A percentile compares a stretch with the other conserved stretches of the same genome.
Evolutionary conservation across 1,284 basidiomycete species (phyloP).

Genomic region (Cyathus olla): DNA sequence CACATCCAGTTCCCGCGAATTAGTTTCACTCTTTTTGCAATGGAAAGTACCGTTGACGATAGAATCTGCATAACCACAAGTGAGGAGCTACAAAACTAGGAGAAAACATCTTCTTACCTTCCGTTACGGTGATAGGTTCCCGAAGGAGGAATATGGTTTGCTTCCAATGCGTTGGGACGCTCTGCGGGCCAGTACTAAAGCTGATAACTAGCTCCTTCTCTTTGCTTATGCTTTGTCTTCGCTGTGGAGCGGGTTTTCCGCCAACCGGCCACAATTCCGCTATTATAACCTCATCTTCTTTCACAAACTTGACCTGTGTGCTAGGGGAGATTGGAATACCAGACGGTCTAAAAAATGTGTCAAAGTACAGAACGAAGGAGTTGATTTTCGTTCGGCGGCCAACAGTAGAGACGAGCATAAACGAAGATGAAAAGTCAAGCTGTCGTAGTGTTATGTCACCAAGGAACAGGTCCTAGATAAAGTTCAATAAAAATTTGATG

Average conservation of each 20-base stretch:
- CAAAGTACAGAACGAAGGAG: slow-evolving; percentile 93
- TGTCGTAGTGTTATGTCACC: slow-evolving; percentile 73
- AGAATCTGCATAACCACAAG: slow-evolving; percentile 61
- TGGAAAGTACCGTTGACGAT: slow-evolving; percentile 85
- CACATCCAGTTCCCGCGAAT: slow-evolving; percentile 90
- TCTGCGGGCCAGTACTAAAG: slow-evolving; percentile 93
- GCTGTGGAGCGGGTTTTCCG: slow-evolving; percentile 4
- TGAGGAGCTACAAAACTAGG: slow-evolving; percentile 4
- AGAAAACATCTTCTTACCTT: slow-evolving; percentile 66
- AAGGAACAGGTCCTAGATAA: slow-evolving; percentile 77
- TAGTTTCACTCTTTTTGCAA: slow-evolving; percentile 85
- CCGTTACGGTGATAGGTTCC: slow-evolving; percentile 79
- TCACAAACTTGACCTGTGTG: slow-evolving; percentile 62
- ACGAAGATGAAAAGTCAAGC: slow-evolving; percentile 84
- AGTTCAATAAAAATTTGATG: slow-evolving; percentile 2
- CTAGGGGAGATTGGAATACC: slow-evolving; percentile 64
- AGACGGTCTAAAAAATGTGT: slow-evolving; percentile 87
- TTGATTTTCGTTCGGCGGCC: slow-evolving; percentile 75
- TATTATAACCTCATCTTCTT: slow-evolving; percentile 69
- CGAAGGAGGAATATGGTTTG: slow-evolving; percentile 93
- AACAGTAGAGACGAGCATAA: slow-evolving; percentile 74
- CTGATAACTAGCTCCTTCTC: slow-evolving; percentile 54
- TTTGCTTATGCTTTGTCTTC: slow-evolving; percentile 4
- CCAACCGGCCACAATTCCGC: slow-evolving; percentile 84
- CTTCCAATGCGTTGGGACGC: slow-evolving; percentile 97